Evolutionary conservation across 208 protist species (phyloP).

Genomic region (Acanthamoeba lenticulata): DNA sequence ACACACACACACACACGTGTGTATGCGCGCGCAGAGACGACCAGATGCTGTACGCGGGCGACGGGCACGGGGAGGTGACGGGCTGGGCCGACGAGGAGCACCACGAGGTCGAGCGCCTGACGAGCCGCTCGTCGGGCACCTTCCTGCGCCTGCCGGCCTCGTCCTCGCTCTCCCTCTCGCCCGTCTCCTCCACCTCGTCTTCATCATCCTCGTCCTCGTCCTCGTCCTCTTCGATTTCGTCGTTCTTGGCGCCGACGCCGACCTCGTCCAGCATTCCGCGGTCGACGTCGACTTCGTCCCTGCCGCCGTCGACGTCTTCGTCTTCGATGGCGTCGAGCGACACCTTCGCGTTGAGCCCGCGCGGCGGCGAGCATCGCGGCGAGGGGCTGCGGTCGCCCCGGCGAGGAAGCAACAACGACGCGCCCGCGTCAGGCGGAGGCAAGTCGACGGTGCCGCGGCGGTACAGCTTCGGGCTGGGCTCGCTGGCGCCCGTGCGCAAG

Average conservation of each 20-base stretch:
- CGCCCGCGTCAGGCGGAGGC: neutral
- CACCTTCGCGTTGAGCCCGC: neutral
- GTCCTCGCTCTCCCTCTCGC: neutral
- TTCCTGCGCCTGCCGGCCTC: neutral
- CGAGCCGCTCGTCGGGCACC: neutral
- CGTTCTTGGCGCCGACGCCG: neutral
- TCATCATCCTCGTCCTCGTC: neutral
- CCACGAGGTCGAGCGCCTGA: slow-evolving; percentile 24
- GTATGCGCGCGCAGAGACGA: neutral
- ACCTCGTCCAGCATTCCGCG: neutral
- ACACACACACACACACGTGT: neutral
- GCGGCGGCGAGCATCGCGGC: neutral
- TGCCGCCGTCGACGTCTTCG: neutral
- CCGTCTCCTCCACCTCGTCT: neutral
- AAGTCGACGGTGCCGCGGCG: neutral
- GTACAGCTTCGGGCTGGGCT: neutral
- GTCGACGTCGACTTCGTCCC: neutral
- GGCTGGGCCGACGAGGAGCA: slow-evolving; percentile 35
- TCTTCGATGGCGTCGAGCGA: neutral
- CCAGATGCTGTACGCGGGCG: slow-evolving; percentile 21
- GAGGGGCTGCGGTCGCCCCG: neutral
- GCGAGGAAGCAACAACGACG: neutral
- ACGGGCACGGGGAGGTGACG: neutral
- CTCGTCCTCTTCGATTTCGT: neutral
- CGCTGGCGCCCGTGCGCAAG: neutral